Evolutionary conservation across 1,284 basidiomycete genomes (phyloP).

Genomic region (Papiliotrema fonsecae): DNA sequence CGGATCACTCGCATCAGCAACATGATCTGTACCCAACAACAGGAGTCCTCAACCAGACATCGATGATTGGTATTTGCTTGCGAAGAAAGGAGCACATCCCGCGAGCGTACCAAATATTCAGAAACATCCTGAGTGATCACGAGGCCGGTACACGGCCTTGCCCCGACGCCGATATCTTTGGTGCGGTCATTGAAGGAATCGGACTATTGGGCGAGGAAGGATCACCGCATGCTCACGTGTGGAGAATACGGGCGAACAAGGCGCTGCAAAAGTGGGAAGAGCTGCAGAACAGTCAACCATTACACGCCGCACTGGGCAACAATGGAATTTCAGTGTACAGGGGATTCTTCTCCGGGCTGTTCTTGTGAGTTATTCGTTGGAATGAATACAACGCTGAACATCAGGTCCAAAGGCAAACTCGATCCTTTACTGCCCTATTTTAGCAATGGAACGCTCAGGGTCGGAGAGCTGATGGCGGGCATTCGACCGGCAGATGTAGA

Average conservation of each 20-base stretch:
- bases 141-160: conserved; percentile 10
- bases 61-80: conserved; percentile 46
- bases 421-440: conserved; percentile 32
- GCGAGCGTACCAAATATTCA: conserved; percentile 45
- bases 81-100: conserved; percentile 37
- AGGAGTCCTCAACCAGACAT: conserved; percentile 36
- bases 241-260: conserved; percentile 20
- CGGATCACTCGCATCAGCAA: no score
- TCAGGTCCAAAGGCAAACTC: conserved; percentile 28
- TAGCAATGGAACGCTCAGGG: conserved; percentile 10
- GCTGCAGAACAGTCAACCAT: conserved; percentile 5
- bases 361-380: conserved; percentile 28
- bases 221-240: conserved; percentile 8
- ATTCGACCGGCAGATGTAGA: conserved; percentile 26
- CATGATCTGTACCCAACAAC: conserved; percentile 41
- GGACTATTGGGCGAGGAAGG: conserved; percentile 18
- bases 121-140: conserved; percentile 31
- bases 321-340: conserved; percentile 43
- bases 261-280: conserved; percentile 35
- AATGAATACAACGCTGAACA: no score
- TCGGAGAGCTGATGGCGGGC: conserved; percentile 17
- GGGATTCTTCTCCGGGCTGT: conserved; percentile 38
- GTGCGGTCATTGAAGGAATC: conserved; percentile 37
- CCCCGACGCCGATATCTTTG: conserved; percentile 43
- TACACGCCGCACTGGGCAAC: conserved; percentile 17